phyloP scores from a whole-genome alignment of 768 basidiomycete genomes.

The Lactarius pseudohatsudake region DNA sequence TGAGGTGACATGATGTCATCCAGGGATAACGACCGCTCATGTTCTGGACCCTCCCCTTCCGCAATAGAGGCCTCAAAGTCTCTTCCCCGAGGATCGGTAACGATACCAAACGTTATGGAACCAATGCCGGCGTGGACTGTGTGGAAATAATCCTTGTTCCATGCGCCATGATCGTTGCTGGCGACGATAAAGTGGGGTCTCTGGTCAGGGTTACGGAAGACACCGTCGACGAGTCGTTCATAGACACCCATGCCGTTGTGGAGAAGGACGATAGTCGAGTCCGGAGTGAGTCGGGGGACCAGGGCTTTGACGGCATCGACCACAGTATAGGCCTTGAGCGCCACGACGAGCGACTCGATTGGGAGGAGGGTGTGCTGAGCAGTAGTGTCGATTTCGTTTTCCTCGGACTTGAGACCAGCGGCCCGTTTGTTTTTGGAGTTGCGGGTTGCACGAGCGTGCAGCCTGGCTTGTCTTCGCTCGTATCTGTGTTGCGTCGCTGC shows the following conservation, averaged over 20 bases:
- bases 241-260: constrained; percentile 95
- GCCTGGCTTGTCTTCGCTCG: constrained; percentile 2
- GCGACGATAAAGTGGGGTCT: constrained; percentile 87
- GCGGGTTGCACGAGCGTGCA: not conserved
- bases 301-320: constrained; percentile 56
- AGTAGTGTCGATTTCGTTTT: not conserved
- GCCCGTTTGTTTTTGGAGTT: not conserved
- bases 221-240: constrained; percentile 61
- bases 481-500: constrained; percentile 7
- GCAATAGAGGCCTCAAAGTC: constrained; percentile 59
- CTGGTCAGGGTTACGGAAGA: constrained; percentile 70
- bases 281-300: constrained; percentile 56
- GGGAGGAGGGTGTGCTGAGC: not conserved
- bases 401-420: not conserved
- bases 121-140: constrained; percentile 74
- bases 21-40: constrained; percentile 47
- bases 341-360: constrained; percentile 81
- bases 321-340: constrained; percentile 75
- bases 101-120: constrained; percentile 72
- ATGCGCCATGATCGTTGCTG: constrained; percentile 79
- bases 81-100: constrained; percentile 62
- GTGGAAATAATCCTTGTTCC: constrained; percentile 49
- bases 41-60: constrained; percentile 36
- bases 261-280: constrained; percentile 86
- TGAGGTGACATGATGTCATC: constrained; percentile 49